These are phyloP conservation scores for Thecaphora frezii DNA, from an alignment of 1,284 basidiomycete genomes.

Conservation along the genomic window DNA sequence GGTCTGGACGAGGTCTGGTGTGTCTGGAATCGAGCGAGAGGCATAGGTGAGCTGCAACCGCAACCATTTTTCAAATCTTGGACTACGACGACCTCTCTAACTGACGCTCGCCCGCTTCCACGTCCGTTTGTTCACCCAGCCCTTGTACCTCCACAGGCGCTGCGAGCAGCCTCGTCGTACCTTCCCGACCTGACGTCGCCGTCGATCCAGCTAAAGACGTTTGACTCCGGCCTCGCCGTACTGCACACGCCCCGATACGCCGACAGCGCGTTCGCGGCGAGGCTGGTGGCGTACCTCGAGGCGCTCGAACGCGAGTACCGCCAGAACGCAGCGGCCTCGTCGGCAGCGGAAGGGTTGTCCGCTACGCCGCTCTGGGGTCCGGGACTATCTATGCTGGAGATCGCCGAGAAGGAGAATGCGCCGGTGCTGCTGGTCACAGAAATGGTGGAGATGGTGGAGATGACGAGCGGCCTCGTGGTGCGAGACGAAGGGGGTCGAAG, in stretches of 20 bases:
- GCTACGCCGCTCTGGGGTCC: slow-evolving; percentile 7
- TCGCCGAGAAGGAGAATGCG: slow-evolving; percentile 40
- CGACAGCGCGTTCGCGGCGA: slow-evolving; percentile 35
- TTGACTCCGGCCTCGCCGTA: slow-evolving; percentile 74
- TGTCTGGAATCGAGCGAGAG: slow-evolving; percentile 91
- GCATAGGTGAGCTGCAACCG: slow-evolving; percentile 82
- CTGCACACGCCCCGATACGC: slow-evolving; percentile 73
- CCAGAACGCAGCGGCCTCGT: slow-evolving; percentile 12
- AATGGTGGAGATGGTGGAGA: slow-evolving; percentile 47
- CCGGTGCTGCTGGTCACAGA: slow-evolving; percentile 45
- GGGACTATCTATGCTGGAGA: slow-evolving; percentile 41
- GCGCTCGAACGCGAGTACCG: slow-evolving; percentile 30
- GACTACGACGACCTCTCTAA: too few species aligned
- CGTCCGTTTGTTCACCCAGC: slow-evolving; percentile 62
- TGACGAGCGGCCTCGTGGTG: slow-evolving; percentile 31
- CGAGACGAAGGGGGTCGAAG: slow-evolving; percentile 48
- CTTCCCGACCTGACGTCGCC: slow-evolving; percentile 72
- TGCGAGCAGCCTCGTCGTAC: slow-evolving; percentile 72
- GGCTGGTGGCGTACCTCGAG: slow-evolving; percentile 37
- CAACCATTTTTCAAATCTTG: too few species aligned
- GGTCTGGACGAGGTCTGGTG: slow-evolving; percentile 95
- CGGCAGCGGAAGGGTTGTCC: neutral
- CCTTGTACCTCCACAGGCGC: slow-evolving; percentile 81
- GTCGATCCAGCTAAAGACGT: slow-evolving; percentile 69
- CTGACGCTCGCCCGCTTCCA: neutral